Conservation (phyloP, 805 yeast species). For the Lipomyces orientalis region DNA sequence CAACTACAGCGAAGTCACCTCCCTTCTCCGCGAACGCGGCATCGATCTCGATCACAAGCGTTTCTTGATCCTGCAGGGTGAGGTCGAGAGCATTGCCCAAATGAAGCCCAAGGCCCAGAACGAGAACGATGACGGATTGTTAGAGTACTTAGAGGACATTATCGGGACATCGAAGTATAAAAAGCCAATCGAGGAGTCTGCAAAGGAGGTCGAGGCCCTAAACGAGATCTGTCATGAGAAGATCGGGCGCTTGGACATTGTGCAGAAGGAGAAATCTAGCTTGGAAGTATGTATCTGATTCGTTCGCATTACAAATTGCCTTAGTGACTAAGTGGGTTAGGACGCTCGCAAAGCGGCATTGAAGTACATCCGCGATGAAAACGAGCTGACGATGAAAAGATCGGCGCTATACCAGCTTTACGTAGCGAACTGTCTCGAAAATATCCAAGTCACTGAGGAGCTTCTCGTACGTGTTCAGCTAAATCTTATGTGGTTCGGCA, state of each 20-base stretch:
- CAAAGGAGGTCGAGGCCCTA: constrained; percentile 67
- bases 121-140: constrained; percentile 88
- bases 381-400: constrained; percentile 57
- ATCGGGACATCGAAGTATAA: constrained; percentile 93
- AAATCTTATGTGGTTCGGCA: neutral
- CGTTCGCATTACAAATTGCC: constrained; percentile 40
- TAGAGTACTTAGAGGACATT: constrained; percentile 94
- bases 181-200: constrained; percentile 68
- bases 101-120: constrained; percentile 97
- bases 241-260: constrained; percentile 77
- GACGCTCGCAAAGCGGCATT: constrained; percentile 71
- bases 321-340: constrained; percentile 50
- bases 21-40: constrained; percentile 75
- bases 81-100: constrained; percentile 96
- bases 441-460: constrained; percentile 49
- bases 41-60: constrained; percentile 94
- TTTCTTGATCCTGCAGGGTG: constrained; percentile 94
- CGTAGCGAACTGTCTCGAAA: constrained; percentile 47
- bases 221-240: constrained; percentile 84
- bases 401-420: constrained; percentile 61
- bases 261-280: constrained; percentile 71
- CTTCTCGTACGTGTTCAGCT: constrained; percentile 42
- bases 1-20: constrained; percentile 78
- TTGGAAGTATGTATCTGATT: constrained; percentile 39
- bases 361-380: constrained; percentile 67